These are phyloP conservation scores for Colletotrichum euphorbiae DNA, from an alignment of 2,329 filamentous ascomycete genomes.

Conservation along the genomic window DNA sequence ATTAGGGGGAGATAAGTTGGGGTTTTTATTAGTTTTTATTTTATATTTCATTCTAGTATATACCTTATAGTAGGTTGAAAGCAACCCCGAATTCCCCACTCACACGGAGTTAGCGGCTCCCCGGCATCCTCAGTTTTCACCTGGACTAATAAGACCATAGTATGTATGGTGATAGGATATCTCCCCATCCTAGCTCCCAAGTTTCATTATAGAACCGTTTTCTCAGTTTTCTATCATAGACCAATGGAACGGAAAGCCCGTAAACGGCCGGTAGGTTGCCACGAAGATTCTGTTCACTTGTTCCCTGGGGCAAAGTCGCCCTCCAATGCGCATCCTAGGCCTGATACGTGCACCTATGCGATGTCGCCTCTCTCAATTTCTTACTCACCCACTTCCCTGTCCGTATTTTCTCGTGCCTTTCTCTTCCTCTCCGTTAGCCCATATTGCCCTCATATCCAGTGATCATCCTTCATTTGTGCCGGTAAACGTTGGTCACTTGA, in stretches of 20 bases:
- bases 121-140: slow-evolving; percentile 43
- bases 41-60: too few species aligned
- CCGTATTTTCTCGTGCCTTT: slow-evolving; percentile 14
- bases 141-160: slow-evolving; percentile 23
- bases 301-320: slow-evolving; percentile 15
- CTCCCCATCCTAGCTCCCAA: slow-evolving; percentile 28
- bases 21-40: too few species aligned
- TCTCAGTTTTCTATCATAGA: slow-evolving; percentile 40
- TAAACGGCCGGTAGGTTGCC: slow-evolving; percentile 9
- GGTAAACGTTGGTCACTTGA: slow-evolving; percentile 45
- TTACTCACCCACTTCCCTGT: slow-evolving; percentile 18
- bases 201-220: slow-evolving; percentile 21
- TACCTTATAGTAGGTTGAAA: too few species aligned
- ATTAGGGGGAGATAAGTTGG: too few species aligned
- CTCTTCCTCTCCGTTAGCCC: slow-evolving; percentile 4
- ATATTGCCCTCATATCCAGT: slow-evolving; percentile 18
- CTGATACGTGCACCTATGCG: slow-evolving; percentile 8
- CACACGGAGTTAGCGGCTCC: slow-evolving; percentile 43
- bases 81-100: slow-evolving; percentile 42
- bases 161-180: slow-evolving; percentile 12
- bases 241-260: slow-evolving; percentile 22
- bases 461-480: slow-evolving; percentile 42
- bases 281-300: slow-evolving; percentile 37
- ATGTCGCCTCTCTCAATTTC: slow-evolving; percentile 17
- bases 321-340: slow-evolving; percentile 27